Evolutionary conservation across 1,284 basidiomycete species (phyloP).

Genomic region (Anthracocystis walkeri): DNA sequence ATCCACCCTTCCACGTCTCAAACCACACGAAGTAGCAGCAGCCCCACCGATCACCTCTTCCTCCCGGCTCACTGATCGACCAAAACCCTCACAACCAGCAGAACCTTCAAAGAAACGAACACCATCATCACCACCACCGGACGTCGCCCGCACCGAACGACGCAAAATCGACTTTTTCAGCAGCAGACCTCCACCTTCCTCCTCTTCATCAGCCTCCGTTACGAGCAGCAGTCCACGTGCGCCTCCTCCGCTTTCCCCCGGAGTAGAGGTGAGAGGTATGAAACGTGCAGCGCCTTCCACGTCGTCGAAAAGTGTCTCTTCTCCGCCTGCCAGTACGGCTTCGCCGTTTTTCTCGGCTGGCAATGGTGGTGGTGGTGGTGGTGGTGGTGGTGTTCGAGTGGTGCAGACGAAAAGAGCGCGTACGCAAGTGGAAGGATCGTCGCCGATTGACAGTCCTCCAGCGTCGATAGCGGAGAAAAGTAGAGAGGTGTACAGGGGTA

Average conservation of each 20-base stretch:
- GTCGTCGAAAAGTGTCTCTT: not conserved
- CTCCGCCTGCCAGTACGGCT: conserved; percentile 11
- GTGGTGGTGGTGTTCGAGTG: conserved; percentile 22
- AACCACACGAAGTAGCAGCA: conserved; percentile 33
- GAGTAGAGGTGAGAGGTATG: conserved; percentile 14
- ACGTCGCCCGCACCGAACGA: conserved; percentile 24
- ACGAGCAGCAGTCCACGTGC: conserved; percentile 15
- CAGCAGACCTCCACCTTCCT: not conserved
- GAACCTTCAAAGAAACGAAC: not conserved
- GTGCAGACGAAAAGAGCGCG: conserved; percentile 27
- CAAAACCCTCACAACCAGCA: conserved; percentile 2
- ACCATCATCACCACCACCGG: conserved; percentile 27
- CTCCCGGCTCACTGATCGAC: not conserved
- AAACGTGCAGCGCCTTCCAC: conserved; percentile 11
- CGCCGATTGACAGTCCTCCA: conserved; percentile 5
- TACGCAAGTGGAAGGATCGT: not conserved
- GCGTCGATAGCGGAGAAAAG: not conserved
- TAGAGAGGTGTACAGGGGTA: not conserved
- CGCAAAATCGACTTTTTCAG: conserved; percentile 45
- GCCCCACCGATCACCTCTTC: conserved; percentile 15
- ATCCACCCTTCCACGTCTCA: conserved; percentile 17
- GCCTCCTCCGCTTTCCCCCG: not conserved
- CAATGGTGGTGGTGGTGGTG: conserved; percentile 8
- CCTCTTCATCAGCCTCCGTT: not conserved
- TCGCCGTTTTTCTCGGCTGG: conserved; percentile 4